Percentiles rank a stretch among this genome's conserved stretches.
phyloP scores from a whole-genome alignment of 1,284 basidiomycete genomes.

The Pseudozyma sp. region DNA sequence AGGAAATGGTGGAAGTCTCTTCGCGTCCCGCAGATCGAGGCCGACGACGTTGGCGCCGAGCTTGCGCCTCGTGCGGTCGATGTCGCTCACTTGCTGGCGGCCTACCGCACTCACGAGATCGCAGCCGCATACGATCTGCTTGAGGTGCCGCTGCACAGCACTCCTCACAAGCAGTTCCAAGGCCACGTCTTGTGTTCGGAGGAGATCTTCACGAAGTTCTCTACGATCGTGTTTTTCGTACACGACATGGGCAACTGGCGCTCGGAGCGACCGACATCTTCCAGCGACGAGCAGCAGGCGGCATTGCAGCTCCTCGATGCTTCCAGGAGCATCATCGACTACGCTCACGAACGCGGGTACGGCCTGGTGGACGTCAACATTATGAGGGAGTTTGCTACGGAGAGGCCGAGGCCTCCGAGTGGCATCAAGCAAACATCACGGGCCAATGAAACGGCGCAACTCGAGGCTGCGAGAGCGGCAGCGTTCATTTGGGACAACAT shows the following conservation, averaged over 20 bases:
- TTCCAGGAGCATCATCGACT: slow-evolving; percentile 81
- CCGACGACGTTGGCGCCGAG: slow-evolving; percentile 22
- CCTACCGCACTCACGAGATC: slow-evolving; percentile 82
- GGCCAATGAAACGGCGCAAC: neutral
- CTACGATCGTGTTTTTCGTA: slow-evolving; percentile 56
- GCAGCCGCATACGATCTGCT: slow-evolving; percentile 80
- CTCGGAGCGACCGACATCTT: slow-evolving; percentile 7
- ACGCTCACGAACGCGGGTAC: slow-evolving; percentile 77
- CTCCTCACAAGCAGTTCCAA: slow-evolving; percentile 78
- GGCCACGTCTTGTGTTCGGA: slow-evolving; percentile 87
- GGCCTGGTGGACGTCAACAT: slow-evolving; percentile 89
- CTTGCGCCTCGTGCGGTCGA: slow-evolving; percentile 11
- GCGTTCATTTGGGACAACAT: slow-evolving; percentile 95
- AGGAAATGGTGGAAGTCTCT: slow-evolving; percentile 90
- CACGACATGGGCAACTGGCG: slow-evolving; percentile 62
- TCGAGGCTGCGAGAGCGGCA: slow-evolving; percentile 7
- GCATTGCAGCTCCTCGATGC: slow-evolving; percentile 75
- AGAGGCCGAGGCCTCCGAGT: neutral
- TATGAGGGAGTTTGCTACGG: slow-evolving; percentile 76
- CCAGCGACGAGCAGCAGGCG: neutral
- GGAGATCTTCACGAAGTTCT: slow-evolving; percentile 67
- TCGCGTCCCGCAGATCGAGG: slow-evolving; percentile 24
- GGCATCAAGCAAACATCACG: neutral
- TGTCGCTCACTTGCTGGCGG: slow-evolving; percentile 79
- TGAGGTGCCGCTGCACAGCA: slow-evolving; percentile 79